These are phyloP conservation scores for Potentilla sterilis DNA, from an alignment of 306 rosid species.

Conservation along the genomic window DNA sequence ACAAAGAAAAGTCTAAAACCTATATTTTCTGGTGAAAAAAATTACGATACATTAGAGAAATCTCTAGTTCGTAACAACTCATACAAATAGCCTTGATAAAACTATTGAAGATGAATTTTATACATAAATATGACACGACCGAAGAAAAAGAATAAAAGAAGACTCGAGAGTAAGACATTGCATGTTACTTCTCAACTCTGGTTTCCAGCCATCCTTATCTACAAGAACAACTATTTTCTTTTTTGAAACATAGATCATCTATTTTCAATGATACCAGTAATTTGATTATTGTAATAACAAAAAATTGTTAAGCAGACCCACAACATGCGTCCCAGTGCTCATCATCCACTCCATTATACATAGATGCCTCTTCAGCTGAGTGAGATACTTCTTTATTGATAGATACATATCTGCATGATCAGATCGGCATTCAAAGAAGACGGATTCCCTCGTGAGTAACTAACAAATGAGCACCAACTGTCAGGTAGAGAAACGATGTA, in stretches of 20 bases:
- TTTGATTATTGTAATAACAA: slow-evolving; percentile 3
- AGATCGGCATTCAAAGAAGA: neutral
- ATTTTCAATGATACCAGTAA: slow-evolving; percentile 7
- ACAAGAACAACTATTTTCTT: slow-evolving; percentile 17
- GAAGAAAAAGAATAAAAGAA: neutral
- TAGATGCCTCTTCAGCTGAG: slow-evolving; percentile 9
- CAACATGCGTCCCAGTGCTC: neutral
- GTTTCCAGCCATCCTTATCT: slow-evolving; percentile 16
- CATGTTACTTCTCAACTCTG: neutral
- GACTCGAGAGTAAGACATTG: neutral
- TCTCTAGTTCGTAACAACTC: slow-evolving; percentile 2
- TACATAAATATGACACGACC: neutral
- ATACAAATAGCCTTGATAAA: neutral
- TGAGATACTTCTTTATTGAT: slow-evolving; percentile 10
- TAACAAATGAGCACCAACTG: slow-evolving; percentile 28
- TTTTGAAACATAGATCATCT: neutral
- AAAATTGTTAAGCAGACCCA: neutral
- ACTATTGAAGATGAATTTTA: neutral
- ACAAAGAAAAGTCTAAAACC: neutral
- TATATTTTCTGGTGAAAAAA: neutral
- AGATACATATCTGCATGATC: neutral
- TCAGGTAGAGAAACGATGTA: slow-evolving; percentile 21
- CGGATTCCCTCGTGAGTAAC: neutral
- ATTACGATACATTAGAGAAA: neutral
- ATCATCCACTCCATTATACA: neutral